Evolutionary conservation across 352 stramenopile species (phyloP), one percentile per base, ranked within the genome.

Genomic region (Thalassiosira delicatula): DNA sequence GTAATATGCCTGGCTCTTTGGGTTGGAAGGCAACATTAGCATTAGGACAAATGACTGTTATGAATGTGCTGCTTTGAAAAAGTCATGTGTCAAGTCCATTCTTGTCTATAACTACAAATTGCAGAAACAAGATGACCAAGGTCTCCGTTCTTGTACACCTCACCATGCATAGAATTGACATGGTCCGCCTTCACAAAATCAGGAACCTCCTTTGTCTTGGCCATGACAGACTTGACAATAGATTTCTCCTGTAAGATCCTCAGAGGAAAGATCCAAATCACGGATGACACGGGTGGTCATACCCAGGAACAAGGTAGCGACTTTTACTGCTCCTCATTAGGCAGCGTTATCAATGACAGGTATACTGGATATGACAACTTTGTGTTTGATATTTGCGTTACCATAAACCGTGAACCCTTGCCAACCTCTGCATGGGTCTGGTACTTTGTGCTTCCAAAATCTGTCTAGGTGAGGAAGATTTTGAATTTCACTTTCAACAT

Each of bases 371-470:
- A 73, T 62, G 1, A 46, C 17, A 5, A 12, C 46, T 25, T 62
- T 49, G 46, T 30, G 29, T 27, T 5, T 23, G 3, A 29, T 19
- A 11, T 51, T 60, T 9, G 17, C 7, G 1, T 42, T 12, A 9
- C 33, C 19, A 29, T 14, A 42, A 32, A 73, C 44, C 12, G 2
- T 35, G 42, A n/a, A 17, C 25, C 42, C 42, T 73, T 46, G 5
- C 21, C 46, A 27, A 49, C 32, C n/a, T 73, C 65, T 2, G 42
- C 49, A 60, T 60, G 3, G 12, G 65, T 73, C 3, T 29, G 1
- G 30, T 73, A 46, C 65, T 73, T 73, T 17, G 42, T 14, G 27
- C 65, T 62, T 17, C 27, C 65, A 49, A 62, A 25, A 27, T 73
- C 65, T 23, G 65, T 51, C 23, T 19, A 62, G 8, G 23, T 62